phyloP scores from a whole-genome alignment of 768 basidiomycete species.

The Mycena galericulata region DNA sequence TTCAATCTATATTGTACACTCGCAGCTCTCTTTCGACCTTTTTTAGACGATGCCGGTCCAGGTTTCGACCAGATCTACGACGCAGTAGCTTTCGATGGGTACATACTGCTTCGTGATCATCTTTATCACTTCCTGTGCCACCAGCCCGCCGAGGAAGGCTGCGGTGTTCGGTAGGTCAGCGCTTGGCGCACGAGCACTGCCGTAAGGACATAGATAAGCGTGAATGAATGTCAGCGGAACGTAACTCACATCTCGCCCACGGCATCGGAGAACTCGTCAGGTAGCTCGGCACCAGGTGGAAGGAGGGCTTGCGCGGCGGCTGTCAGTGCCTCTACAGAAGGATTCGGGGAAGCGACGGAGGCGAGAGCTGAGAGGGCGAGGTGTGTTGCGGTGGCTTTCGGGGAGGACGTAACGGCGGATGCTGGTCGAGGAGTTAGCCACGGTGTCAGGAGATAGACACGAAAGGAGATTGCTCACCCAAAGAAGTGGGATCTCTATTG shows the following conservation, averaged over 20 bases:
- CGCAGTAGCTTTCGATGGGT: conserved; percentile 86
- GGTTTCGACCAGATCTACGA: conserved; percentile 86
- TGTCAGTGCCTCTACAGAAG: conserved; percentile 65
- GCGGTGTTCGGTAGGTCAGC: conserved; percentile 94
- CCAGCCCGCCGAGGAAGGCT: conserved; percentile 91
- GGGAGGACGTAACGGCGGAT: conserved; percentile 51
- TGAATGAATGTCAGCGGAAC: conserved; percentile 1
- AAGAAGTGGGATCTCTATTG: conserved; percentile 58
- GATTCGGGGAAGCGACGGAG: conserved; percentile 45
- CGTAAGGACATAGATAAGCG: conserved; percentile 26
- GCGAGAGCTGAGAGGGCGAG: conserved; percentile 77
- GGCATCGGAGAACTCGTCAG: conserved; percentile 67
- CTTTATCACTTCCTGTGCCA: conserved; percentile 98
- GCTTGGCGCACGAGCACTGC: conserved; percentile 80
- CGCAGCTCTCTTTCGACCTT: background rate
- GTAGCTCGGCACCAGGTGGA: conserved; percentile 61
- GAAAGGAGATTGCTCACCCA: conserved; percentile 55
- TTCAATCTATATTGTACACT: conserved; percentile 15
- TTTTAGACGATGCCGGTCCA: conserved; percentile 72
- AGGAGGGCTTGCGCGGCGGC: conserved; percentile 63
- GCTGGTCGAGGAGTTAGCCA: conserved; percentile 46
- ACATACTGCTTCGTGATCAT: conserved; percentile 96
- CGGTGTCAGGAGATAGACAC: conserved; percentile 13
- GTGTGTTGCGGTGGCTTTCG: conserved; percentile 76
- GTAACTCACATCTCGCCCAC: conserved; percentile 86